A percentile compares a stretch with the other conserved stretches of the same genome.
These are phyloP conservation scores for Pichia californica DNA, from an alignment of 805 yeast species.

Conservation along the genomic window DNA sequence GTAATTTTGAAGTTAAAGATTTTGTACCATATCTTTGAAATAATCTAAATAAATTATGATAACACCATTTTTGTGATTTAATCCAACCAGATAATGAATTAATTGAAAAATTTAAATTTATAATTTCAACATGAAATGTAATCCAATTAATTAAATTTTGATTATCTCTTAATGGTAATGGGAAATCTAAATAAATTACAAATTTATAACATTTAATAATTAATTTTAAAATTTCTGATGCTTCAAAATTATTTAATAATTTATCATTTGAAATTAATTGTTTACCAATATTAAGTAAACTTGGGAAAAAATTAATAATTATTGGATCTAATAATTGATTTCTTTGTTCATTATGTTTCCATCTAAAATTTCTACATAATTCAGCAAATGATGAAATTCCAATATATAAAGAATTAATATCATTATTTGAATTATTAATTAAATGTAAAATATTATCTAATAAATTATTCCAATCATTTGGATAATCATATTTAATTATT, in stretches of 20 bases:
- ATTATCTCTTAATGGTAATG: constrained; percentile 52
- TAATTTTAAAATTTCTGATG: constrained; percentile 70
- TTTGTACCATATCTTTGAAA: constrained; percentile 65
- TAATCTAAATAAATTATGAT: constrained; percentile 66
- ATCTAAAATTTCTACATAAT: constrained; percentile 67
- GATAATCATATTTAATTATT: constrained; percentile 40
- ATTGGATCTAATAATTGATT: constrained; percentile 48
- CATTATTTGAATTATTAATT: constrained; percentile 34
- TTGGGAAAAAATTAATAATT: constrained; percentile 60
- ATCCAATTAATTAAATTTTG: constrained; percentile 62
- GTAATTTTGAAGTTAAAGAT: constrained; percentile 38
- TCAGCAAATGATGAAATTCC: constrained; percentile 76
- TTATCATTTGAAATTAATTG: constrained; percentile 35
- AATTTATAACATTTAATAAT: constrained; percentile 76
- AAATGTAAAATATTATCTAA: constrained; percentile 42
- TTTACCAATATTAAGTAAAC: constrained; percentile 59
- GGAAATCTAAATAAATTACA: constrained; percentile 74
- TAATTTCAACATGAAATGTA: constrained; percentile 62
- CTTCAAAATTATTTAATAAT: constrained; percentile 23
- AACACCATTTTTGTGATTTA: constrained; percentile 85
- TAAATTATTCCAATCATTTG: constrained; percentile 48
- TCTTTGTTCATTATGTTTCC: constrained; percentile 60
- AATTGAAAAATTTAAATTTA: constrained; percentile 52
- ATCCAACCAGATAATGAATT: constrained; percentile 56
- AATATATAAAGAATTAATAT: constrained; percentile 42